Evolutionary conservation across 768 basidiomycete species (phyloP), one percentile per base, ranked within the genome.

Genomic region (Lyophyllum semitale): DNA sequence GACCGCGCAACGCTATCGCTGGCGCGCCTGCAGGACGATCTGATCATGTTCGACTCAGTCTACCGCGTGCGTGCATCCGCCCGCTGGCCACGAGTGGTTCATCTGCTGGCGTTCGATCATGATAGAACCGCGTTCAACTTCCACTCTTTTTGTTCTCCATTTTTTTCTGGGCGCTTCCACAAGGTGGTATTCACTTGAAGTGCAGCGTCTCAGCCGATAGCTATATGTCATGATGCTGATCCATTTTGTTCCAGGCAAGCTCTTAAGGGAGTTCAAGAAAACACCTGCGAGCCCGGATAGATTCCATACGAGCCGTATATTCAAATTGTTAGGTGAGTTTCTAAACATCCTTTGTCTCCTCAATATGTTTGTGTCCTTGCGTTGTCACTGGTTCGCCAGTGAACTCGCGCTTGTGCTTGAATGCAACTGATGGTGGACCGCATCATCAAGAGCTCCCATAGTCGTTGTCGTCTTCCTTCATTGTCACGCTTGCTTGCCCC

Each of bases 271-370:
- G 62, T 91, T 91, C 71, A 82, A 79, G 60, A 77, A 83, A 30
- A 79, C 79, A 25, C n/a, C n/a, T n/a, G n/a, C n/a, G n/a, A n/a
- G n/a, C n/a, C n/a, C n/a, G n/a, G n/a, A n/a, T n/a, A n/a, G n/a
- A n/a, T n/a, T n/a, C n/a, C 92, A 95, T 63, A 75, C 82, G 8
- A 91, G 92, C 66, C 88, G 93, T 68, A 94, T 96, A 33, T 95
- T 96, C 66, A 95, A 95, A 92, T 96, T 51, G 87, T 95, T 54
- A 93, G 89, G 92, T 89, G 62, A 35, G 84, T 71, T 12, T 47
- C 27, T 29, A 27, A 11, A 5, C 38, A 13, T 44, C 5, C 18
- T 3, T 25, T 44, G 12, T 13, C 13, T 1, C 27, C 6, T n/a
- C n/a, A n/a, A n/a, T n/a, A n/a, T n/a, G n/a, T n/a, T n/a, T n/a